Base-by-base conservation (phyloP, 768 basidiomycete genomes). In the Cantharellus anzutake region DNA sequence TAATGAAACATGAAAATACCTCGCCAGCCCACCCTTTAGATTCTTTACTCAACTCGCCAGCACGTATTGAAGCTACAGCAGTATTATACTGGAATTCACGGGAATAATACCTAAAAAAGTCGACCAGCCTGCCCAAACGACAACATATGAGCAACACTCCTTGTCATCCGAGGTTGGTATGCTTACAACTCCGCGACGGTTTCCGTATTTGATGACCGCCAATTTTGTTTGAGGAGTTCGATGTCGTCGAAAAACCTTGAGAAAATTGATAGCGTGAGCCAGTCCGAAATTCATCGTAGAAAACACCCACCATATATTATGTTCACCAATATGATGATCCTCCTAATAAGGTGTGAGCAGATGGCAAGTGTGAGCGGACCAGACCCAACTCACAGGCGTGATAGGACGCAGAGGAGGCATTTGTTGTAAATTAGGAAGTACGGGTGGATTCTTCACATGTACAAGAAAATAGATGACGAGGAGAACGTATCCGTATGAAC, bases 401-500 rank as follows among this genome's bases (percentile, higher is more conserved):
- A 93, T 88, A 41, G 90, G 86, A 57, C 87, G 83, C 65, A 92
- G 70, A 41, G 92, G 89, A 34, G 90, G 90, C 77, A 96, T 86
- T 71, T 90, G 83, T 74, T 96, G 92, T 62, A 96, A 77, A 73
- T 96, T 96, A 64, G 94, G 94, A 61, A 99, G 76, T 50, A 99
- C 88, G 35, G 93, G 88, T 59, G 94, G 93, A 65, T 89, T 89
- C 75, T 96, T 94, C 74, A 98, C 92, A 70, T 99, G 96, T 52
- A 93, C 83, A 58, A 98, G 80, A 73, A 91, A 99, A 74, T 93
- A 96, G 66, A 99, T 89, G 70, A 97, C 94, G 71, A 99, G 84
- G 58, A 99, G 78, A 64, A 94, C 93, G 73, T 94, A 97, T 64
- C 94, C 94, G 69, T 99, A 97, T 59, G 92, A 94, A 59, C 89